phyloP scores from a whole-genome alignment of 768 basidiomycete genomes.

The Sporobolomyces roseus region DNA sequence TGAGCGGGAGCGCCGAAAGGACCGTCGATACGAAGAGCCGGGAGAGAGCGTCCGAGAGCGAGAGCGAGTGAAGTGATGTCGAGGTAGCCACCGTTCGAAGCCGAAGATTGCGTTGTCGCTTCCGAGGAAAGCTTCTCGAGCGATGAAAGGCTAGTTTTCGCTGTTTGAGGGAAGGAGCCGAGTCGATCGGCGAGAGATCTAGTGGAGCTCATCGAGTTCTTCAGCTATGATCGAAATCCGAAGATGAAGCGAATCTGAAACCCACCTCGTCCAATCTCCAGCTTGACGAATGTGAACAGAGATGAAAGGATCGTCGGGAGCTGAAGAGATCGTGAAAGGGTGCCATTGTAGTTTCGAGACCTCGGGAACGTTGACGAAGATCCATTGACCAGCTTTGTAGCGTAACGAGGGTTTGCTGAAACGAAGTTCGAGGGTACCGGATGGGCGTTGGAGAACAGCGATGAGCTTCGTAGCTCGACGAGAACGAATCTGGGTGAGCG shows the following conservation, averaged over 20 bases:
- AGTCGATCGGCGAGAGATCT: constrained; percentile 77
- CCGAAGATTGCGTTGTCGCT: constrained; percentile 48
- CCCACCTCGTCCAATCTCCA: constrained; percentile 67
- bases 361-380: constrained; percentile 83
- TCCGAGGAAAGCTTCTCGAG: constrained; percentile 57
- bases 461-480: constrained; percentile 64
- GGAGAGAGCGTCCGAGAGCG: constrained; percentile 53
- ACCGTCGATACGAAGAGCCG: constrained; percentile 74
- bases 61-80: neutral
- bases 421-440: constrained; percentile 87
- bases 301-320: constrained; percentile 88
- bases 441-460: constrained; percentile 83
- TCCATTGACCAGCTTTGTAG: constrained; percentile 86
- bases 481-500: neutral
- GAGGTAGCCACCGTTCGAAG: too few species aligned
- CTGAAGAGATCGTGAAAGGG: constrained; percentile 61
- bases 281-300: constrained; percentile 91
- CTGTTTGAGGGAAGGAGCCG: constrained; percentile 52
- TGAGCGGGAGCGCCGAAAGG: constrained; percentile 92
- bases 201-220: too few species aligned
- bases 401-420: constrained; percentile 88
- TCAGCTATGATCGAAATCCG: neutral
- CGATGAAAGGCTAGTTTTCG: neutral
- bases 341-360: constrained; percentile 85
- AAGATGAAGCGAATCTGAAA: neutral